Evolutionary conservation across 164 flowering plant species (phyloP).

Genomic region (Piper longum): DNA sequence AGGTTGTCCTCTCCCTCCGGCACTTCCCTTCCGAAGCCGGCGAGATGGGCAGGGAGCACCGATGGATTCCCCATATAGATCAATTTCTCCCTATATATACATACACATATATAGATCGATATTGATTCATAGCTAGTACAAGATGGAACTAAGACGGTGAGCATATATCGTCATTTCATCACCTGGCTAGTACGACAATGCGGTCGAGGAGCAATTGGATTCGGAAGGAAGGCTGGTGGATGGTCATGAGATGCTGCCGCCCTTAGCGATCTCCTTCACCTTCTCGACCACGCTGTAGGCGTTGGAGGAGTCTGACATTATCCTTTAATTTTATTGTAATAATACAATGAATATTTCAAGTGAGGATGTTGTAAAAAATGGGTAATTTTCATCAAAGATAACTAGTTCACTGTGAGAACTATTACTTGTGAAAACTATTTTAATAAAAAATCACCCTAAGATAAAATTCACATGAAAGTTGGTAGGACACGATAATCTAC

Average conservation of each 20-base stretch:
- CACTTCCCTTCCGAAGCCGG: slow-evolving; percentile 61
- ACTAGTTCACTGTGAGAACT: too few relatives aligned
- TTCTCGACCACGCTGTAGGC: slow-evolving; percentile 72
- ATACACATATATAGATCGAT: too few relatives aligned
- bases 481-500: too few relatives aligned
- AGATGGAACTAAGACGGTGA: not conserved
- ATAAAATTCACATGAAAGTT: too few relatives aligned
- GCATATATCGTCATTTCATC: not conserved
- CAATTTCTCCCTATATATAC: slow-evolving; percentile 38
- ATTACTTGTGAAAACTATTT: too few relatives aligned
- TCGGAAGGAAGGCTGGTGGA: slow-evolving; percentile 72
- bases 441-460: too few relatives aligned
- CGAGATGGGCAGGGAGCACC: slow-evolving; percentile 34
- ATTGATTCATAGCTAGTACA: too few relatives aligned
- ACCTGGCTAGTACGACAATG: slow-evolving; percentile 60
- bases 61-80: slow-evolving; percentile 48
- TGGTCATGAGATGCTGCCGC: slow-evolving; percentile 79
- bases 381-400: too few relatives aligned
- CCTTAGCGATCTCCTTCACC: slow-evolving; percentile 55
- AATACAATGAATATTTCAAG: too few relatives aligned
- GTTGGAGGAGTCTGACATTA: slow-evolving; percentile 69
- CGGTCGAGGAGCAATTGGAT: slow-evolving; percentile 68
- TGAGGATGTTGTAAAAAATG: too few relatives aligned
- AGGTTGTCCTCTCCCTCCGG: slow-evolving; percentile 59
- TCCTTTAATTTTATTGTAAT: too few relatives aligned